Evolutionary conservation across 257 asterid species (phyloP).

Genomic region (Fraxinus excelsior): DNA sequence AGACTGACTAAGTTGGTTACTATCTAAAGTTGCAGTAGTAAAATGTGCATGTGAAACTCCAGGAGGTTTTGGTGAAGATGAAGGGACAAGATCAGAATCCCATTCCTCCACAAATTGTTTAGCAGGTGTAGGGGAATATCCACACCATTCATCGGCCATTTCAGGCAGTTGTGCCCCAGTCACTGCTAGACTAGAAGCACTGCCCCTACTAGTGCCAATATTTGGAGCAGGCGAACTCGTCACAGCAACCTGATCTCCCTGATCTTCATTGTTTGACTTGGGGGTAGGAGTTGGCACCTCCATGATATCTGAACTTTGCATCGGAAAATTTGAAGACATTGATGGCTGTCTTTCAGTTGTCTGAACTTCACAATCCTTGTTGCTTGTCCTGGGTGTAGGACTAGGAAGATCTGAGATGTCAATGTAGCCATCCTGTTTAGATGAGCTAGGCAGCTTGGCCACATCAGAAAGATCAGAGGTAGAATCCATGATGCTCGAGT

Average conservation of each 20-base stretch:
- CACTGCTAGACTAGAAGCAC: slow-evolving; percentile 38
- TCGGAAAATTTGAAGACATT: slow-evolving; percentile 26
- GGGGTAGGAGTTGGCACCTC: slow-evolving; percentile 55
- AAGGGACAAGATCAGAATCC: slow-evolving; percentile 44
- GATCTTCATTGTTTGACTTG: slow-evolving; percentile 42
- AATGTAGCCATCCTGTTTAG: slow-evolving; percentile 25
- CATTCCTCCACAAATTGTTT: slow-evolving; percentile 52
- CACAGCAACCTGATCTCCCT: slow-evolving; percentile 41
- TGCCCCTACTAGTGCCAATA: slow-evolving; percentile 52
- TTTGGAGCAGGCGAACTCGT: slow-evolving; percentile 37
- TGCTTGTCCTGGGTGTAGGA: slow-evolving; percentile 31
- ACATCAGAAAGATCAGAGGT: slow-evolving; percentile 33
- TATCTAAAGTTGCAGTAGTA: slow-evolving; percentile 30
- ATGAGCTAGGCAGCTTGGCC: slow-evolving; percentile 25
- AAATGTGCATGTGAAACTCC: slow-evolving; percentile 39
- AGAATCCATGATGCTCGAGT: slow-evolving; percentile 29
- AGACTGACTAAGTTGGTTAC: slow-evolving; percentile 34
- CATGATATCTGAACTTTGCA: slow-evolving; percentile 33
- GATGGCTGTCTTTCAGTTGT: slow-evolving; percentile 30
- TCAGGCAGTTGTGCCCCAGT: slow-evolving; percentile 53
- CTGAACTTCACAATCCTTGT: slow-evolving; percentile 11
- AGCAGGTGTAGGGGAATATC: slow-evolving; percentile 58
- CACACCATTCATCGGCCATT: slow-evolving; percentile 54
- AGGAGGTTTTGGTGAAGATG: slow-evolving; percentile 43
- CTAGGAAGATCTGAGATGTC: slow-evolving; percentile 33